phyloP scores from a whole-genome alignment of 768 basidiomycete species.

The Tremella fuciformis region DNA sequence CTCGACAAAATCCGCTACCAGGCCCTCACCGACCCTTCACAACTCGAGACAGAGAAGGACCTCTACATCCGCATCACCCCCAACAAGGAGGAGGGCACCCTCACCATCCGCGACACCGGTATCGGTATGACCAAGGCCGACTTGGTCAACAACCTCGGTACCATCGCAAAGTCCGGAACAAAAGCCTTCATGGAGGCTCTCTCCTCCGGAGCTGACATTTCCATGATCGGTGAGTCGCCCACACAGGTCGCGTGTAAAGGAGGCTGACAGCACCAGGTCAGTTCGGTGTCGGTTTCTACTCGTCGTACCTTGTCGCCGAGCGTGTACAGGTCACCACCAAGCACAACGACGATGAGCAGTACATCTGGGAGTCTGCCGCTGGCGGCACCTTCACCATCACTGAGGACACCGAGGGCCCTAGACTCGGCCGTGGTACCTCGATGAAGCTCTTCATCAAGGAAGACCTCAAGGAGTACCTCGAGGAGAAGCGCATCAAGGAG shows the following conservation, averaged over 20 bases:
- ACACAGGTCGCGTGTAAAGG: not conserved
- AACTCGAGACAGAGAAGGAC: slow-evolving; percentile 85
- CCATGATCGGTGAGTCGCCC: slow-evolving; percentile 74
- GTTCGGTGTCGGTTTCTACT: slow-evolving; percentile 99
- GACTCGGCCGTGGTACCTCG: slow-evolving; percentile 90
- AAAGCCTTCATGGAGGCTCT: slow-evolving; percentile 99
- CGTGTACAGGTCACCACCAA: slow-evolving; percentile 98
- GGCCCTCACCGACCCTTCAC: slow-evolving; percentile 87
- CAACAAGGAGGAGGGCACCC: slow-evolving; percentile 91
- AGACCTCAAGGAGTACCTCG: slow-evolving; percentile 96
- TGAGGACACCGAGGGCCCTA: slow-evolving; percentile 79
- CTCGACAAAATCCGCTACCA: slow-evolving; percentile 98
- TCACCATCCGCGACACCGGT: slow-evolving; percentile 91
- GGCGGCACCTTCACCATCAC: slow-evolving; percentile 99
- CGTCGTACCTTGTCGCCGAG: slow-evolving; percentile 97
- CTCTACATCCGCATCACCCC: slow-evolving; percentile 91
- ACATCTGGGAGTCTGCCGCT: slow-evolving; percentile 99
- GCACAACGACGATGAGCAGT: slow-evolving; percentile 99
- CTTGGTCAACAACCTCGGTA: slow-evolving; percentile 91
- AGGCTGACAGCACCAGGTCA: slow-evolving; percentile 53
- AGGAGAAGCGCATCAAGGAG: slow-evolving; percentile 99
- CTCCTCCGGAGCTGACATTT: slow-evolving; percentile 58
- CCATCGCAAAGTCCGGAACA: slow-evolving; percentile 57
- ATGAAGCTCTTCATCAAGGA: slow-evolving; percentile 78
- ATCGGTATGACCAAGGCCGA: slow-evolving; percentile 99